phyloP scores from a whole-genome alignment of 108 stramenopile species.

The Stephanodiscus minutulus region DNA sequence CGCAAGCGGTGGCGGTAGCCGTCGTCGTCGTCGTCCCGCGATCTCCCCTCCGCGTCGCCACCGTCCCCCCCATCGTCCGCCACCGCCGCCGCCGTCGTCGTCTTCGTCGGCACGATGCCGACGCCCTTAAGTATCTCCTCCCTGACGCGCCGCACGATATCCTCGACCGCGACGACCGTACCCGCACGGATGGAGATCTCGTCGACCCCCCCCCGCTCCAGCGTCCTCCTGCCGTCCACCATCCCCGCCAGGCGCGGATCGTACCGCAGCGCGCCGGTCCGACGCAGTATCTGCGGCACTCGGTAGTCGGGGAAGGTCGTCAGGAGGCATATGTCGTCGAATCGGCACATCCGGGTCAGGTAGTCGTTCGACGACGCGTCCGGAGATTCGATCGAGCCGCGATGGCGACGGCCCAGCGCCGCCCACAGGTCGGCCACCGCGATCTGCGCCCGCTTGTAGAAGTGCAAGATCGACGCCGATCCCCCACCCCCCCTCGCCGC shows the following conservation, averaged over 20 bases:
- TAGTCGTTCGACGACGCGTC: too few species aligned
- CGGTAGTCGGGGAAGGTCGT: constrained; percentile 96
- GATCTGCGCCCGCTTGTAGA: constrained; percentile 94
- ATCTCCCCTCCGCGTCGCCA: background rate
- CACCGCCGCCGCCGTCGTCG: background rate
- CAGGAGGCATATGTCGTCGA: constrained; percentile 59
- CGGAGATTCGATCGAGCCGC: too few species aligned
- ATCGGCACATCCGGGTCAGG: constrained; percentile 28
- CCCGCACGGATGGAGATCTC: constrained; percentile 89
- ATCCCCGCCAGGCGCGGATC: constrained; percentile 40
- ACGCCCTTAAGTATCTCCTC: constrained; percentile 13
- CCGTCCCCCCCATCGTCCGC: background rate
- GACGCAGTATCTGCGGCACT: constrained; percentile 87
- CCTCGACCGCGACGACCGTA: constrained; percentile 88
- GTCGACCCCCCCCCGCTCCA: constrained; percentile 58
- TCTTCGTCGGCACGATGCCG: background rate
- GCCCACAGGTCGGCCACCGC: constrained; percentile 88
- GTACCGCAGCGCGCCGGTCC: constrained; percentile 73
- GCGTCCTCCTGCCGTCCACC: constrained; percentile 65
- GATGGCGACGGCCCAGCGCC: constrained; percentile 50
- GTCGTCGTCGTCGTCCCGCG: constrained; percentile 2
- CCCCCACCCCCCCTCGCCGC: constrained; percentile 22
- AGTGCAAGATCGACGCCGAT: constrained; percentile 47
- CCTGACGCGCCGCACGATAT: constrained; percentile 64
- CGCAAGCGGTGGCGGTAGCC: too few species aligned